Conservation (phyloP, 371 early-diverging fungal genomes). For the Dichotomocladium elegans region DNA sequence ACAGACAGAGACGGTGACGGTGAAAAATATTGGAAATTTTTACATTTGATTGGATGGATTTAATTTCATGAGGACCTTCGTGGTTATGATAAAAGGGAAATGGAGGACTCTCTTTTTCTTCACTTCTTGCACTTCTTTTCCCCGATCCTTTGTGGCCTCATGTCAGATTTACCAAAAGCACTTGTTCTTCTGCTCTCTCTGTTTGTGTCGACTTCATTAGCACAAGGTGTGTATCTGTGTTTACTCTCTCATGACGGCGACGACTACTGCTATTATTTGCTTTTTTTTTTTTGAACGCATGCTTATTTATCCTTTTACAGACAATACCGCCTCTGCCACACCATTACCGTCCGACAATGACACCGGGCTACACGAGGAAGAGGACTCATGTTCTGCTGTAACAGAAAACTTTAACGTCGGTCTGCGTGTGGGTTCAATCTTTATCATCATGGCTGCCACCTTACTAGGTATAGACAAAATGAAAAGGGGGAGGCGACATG, state of each 20-base stretch:
- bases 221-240: neutral
- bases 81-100: neutral
- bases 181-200: neutral
- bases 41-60: neutral
- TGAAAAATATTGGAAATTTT: neutral
- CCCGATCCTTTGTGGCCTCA: neutral
- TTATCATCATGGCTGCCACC: constrained; percentile 22
- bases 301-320: no score
- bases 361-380: no score
- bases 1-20: neutral
- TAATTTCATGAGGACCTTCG: neutral
- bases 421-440: constrained; percentile 29
- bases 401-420: constrained; percentile 30
- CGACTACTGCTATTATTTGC: neutral
- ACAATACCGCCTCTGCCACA: no score
- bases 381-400: constrained; percentile 14
- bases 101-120: no score
- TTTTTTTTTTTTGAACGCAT: neutral
- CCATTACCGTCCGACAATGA: no score
- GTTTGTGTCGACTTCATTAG: neutral
- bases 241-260: no score
- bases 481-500: neutral
- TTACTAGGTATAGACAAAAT: constrained; percentile 9
- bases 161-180: neutral
- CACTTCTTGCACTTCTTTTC: neutral